These are phyloP conservation scores for Triglochin maritima DNA, from an alignment of 106 monocot genomes.

Conservation along the genomic window DNA sequence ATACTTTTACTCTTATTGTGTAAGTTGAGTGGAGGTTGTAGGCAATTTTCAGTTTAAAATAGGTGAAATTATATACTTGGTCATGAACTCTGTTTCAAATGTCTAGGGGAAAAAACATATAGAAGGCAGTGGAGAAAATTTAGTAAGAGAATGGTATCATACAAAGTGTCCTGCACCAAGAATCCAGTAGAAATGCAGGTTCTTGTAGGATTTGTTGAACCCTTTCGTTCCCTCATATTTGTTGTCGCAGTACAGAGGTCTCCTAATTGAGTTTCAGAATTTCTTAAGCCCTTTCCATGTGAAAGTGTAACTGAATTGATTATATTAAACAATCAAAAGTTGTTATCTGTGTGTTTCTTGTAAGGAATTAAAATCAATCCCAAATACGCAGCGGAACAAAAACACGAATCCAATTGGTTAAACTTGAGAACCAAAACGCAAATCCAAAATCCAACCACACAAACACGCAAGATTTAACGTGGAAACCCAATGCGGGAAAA, in stretches of 20 bases:
- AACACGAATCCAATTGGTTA: too few species aligned
- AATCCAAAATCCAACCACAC: too few species aligned
- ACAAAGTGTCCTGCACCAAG: conserved; percentile 81
- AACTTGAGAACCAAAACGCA: too few species aligned
- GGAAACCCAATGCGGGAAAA: too few species aligned
- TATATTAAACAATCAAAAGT: background rate
- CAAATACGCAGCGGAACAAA: too few species aligned
- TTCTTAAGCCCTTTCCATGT: conserved; percentile 60
- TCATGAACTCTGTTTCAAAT: too few species aligned
- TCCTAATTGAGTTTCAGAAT: conserved; percentile 28
- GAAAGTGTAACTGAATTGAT: background rate
- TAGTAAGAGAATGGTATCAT: conserved; percentile 11
- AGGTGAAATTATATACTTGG: background rate
- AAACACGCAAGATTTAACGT: too few species aligned
- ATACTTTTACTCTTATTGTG: background rate
- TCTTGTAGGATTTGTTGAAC: conserved; percentile 50
- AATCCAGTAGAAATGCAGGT: conserved; percentile 81
- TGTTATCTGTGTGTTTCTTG: background rate
- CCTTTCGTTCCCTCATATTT: conserved; percentile 33
- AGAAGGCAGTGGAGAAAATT: too few species aligned
- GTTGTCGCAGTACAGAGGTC: conserved; percentile 40
- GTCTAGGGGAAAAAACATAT: too few species aligned
- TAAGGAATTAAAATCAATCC: too few species aligned
- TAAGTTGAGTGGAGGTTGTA: background rate
- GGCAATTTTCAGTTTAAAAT: background rate